These are phyloP conservation scores for Brassica carinata DNA, from an alignment of 345 rosid genomes.

Conservation along the genomic window DNA sequence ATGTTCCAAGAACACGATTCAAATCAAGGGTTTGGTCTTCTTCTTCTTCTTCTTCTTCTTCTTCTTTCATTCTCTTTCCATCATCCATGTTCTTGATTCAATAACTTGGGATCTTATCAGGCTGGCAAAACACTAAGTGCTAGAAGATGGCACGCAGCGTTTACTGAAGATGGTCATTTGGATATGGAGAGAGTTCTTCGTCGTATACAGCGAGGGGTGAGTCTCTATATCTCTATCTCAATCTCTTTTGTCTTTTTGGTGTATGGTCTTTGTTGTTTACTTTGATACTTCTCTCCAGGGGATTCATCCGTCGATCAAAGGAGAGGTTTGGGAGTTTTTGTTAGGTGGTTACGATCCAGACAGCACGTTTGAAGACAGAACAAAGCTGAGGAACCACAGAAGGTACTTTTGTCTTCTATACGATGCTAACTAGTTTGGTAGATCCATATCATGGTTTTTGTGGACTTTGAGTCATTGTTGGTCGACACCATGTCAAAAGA, in stretches of 20 bases:
- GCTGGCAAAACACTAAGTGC: conserved; percentile 87
- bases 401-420: conserved; percentile 50
- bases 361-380: conserved; percentile 72
- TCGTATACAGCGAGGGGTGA: conserved; percentile 87
- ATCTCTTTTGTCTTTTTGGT: conserved; percentile 2
- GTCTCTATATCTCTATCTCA: neutral
- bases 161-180: conserved; percentile 77
- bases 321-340: conserved; percentile 88
- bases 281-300: conserved; percentile 57
- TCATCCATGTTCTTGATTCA: conserved; percentile 15
- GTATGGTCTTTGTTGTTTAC: conserved; percentile 14
- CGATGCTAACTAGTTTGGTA: neutral
- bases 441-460: neutral
- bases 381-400: conserved; percentile 60
- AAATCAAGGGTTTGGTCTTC: conserved; percentile 57
- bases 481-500: too few species aligned
- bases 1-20: conserved; percentile 73
- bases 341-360: conserved; percentile 89
- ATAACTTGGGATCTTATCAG: conserved; percentile 37
- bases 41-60: neutral
- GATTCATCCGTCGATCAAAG: conserved; percentile 86
- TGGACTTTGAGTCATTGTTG: too few species aligned
- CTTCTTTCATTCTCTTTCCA: neutral
- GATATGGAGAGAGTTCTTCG: conserved; percentile 82
- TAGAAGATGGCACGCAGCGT: conserved; percentile 87